Evolutionary conservation across 805 yeast species (phyloP).

Genomic region (Candida quercuum): DNA sequence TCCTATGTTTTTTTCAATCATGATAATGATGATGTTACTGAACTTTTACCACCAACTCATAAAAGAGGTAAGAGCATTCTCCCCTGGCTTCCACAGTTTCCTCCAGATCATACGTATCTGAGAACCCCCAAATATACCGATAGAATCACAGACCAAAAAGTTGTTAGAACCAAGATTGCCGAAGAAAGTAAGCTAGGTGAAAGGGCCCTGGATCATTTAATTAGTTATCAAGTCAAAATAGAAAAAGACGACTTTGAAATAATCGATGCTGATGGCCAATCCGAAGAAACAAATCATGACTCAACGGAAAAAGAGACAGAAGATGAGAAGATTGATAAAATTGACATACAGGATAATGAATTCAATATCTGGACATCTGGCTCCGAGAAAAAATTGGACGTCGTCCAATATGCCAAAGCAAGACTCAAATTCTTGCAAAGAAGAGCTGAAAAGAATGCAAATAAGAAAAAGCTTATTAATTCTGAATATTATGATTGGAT

Average conservation of each 20-base stretch:
- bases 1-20: conserved; percentile 50
- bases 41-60: conserved; percentile 49
- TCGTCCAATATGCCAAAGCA: conserved; percentile 50
- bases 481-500: conserved; percentile 8
- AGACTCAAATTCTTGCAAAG: conserved; percentile 35
- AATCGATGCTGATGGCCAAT: neutral
- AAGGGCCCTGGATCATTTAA: conserved; percentile 60
- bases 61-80: conserved; percentile 48
- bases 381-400: conserved; percentile 37
- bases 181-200: conserved; percentile 82
- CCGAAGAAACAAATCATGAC: conserved; percentile 9
- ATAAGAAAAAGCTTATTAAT: conserved; percentile 9
- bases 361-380: conserved; percentile 10
- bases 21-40: conserved; percentile 41
- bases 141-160: conserved; percentile 62
- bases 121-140: conserved; percentile 66
- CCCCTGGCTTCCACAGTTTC: conserved; percentile 77
- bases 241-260: conserved; percentile 3
- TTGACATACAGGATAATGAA: neutral
- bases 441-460: conserved; percentile 18
- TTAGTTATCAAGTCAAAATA: conserved; percentile 26
- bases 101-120: conserved; percentile 90
- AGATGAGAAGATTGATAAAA: too few species aligned
- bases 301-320: conserved; percentile 4
- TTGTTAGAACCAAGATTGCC: conserved; percentile 65